Evolutionary conservation across 306 rosid genomes (phyloP), one percentile per base, ranked within the genome.

Genomic region (Sphenostylis stenocarpa): DNA sequence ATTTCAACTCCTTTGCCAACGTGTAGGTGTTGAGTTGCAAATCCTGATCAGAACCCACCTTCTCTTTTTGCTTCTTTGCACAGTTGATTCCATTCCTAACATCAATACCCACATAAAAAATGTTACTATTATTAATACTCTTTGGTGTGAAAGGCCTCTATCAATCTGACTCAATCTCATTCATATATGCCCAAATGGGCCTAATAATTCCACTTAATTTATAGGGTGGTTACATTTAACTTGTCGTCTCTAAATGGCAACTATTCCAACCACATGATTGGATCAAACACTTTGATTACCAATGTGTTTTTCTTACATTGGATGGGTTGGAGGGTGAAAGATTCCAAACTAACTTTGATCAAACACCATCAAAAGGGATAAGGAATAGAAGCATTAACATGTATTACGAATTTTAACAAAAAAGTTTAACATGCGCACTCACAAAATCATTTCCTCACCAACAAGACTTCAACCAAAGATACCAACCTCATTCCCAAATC

Each of bases 11-110:
- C 4, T 31, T 31, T 31, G 24, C 70, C 73, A 64, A n/a, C 64
- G 21, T 61, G 41, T 66, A 33, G 77, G 57, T 68, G 73, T 70
- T 58, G 44, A 69, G 34, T 77, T 82, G 85, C 78, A 74, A 77
- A 77, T 85, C 86, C 75, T 23, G 70, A 82, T 82, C 75, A 72
- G 78, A 65, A 52, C 57, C 82, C 80, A 84, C 70, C 62, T 55
- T 66, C 21, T 19, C 31, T 17, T 49, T 28, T 47, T 5, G 23
- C 38, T 20, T 70, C 39, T 57, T n/a, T 62, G 65, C 58, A 36
- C 38, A 29, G 20, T 44, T 7, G 16, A 73, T 10, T 73, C 73
- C 72, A 66, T 6, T 73, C 61, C 76, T 26, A 34, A 34, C 28
- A 63, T 33, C 34, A 20, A 20, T n/a, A 23, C 31, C 33, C 63